These are phyloP conservation scores for Triglochin maritima DNA, from an alignment of 106 monocot species.

Conservation along the genomic window DNA sequence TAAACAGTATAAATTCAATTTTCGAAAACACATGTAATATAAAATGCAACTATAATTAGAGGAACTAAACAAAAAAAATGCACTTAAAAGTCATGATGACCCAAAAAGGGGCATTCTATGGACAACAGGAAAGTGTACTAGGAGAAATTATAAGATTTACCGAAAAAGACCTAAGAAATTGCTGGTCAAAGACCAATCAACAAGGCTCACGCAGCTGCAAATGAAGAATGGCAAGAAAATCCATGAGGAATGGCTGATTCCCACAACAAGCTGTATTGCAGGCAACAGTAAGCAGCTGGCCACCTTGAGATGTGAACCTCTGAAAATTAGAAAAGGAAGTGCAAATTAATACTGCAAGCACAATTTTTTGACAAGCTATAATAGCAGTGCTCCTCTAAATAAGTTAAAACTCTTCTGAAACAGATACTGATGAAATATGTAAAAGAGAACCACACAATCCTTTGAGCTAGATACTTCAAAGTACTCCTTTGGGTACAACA, in stretches of 20 bases:
- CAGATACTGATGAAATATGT: no score
- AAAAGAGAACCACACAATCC: no score
- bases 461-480: no score
- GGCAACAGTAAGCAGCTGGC: slow-evolving; percentile 70
- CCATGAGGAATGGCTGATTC: slow-evolving; percentile 93
- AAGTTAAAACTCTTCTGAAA: no score
- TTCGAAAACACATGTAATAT: no score
- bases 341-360: not conserved
- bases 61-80: no score
- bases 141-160: slow-evolving; percentile 26
- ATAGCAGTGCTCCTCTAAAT: no score
- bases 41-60: no score
- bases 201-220: slow-evolving; percentile 89
- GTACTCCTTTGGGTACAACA: no score
- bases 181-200: slow-evolving; percentile 94
- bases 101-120: not conserved
- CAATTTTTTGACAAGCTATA: no score
- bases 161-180: slow-evolving; percentile 91
- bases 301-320: slow-evolving; percentile 68
- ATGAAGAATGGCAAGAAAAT: slow-evolving; percentile 82
- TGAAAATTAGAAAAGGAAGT: no score
- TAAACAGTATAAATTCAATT: no score
- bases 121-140: not conserved
- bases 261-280: slow-evolving; percentile 74
- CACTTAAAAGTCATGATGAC: not conserved